Conservation (phyloP, 305 asterid species). For the Vinca major region DNA sequence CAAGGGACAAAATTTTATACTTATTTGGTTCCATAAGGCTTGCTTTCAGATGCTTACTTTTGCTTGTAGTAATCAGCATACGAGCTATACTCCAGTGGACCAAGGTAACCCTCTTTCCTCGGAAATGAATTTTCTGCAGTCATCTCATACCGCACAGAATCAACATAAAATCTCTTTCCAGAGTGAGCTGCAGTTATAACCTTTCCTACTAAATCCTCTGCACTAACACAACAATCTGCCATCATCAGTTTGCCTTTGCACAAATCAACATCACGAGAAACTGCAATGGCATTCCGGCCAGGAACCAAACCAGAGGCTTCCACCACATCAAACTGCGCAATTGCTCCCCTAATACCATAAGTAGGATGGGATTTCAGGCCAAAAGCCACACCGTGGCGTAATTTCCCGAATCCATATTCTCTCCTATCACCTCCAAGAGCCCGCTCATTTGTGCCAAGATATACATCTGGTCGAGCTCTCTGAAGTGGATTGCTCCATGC, state of each 20-base stretch:
- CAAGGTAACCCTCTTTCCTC: conserved; percentile 98
- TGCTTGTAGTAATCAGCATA: conserved; percentile 97
- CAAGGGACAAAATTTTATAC: background rate
- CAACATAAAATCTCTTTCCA: conserved; percentile 97
- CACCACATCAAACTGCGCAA: conserved; percentile 89
- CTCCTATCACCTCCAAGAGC: conserved; percentile 93
- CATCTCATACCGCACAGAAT: conserved; percentile 85
- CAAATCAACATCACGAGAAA: conserved; percentile 33
- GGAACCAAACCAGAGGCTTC: conserved; percentile 91
- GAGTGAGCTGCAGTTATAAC: conserved; percentile 98
- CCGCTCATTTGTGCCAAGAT: conserved; percentile 94
- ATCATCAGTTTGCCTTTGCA: conserved; percentile 51
- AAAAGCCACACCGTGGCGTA: conserved; percentile 74
- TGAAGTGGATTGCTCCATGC: conserved; percentile 96
- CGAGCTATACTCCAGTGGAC: conserved; percentile 94
- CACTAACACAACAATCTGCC: conserved; percentile 70
- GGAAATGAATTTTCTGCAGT: conserved; percentile 97
- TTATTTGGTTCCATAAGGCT: background rate
- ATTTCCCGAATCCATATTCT: conserved; percentile 95
- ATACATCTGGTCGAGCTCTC: conserved; percentile 98
- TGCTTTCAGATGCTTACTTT: conserved; percentile 46
- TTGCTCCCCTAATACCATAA: conserved; percentile 95
- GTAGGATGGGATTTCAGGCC: conserved; percentile 91
- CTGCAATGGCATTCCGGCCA: conserved; percentile 39
- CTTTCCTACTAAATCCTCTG: conserved; percentile 69